Percentiles rank a stretch among this genome's conserved stretches.
These are phyloP conservation scores for Nicotiana undulata DNA, from an alignment of 257 asterid species.

Conservation along the genomic window DNA sequence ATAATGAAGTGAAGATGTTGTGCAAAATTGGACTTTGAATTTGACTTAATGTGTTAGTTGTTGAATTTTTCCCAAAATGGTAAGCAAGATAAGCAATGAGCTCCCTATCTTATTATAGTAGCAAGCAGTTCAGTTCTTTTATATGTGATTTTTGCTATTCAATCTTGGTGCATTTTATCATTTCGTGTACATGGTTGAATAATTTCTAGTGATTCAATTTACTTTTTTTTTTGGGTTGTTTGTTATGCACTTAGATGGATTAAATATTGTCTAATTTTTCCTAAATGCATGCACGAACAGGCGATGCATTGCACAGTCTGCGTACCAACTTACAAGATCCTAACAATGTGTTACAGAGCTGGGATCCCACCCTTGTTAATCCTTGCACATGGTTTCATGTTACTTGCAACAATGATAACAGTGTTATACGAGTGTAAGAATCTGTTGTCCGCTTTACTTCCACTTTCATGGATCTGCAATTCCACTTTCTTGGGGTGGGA, in stretches of 20 bases:
- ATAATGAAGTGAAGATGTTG: background rate
- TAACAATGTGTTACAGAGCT: slow-evolving; percentile 89
- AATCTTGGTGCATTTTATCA: background rate
- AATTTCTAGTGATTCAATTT: background rate
- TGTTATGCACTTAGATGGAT: background rate
- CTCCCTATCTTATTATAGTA: background rate
- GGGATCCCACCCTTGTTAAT: slow-evolving; percentile 99
- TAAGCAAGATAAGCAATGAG: background rate
- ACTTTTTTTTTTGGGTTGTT: background rate
- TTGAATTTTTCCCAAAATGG: slow-evolving; percentile 4
- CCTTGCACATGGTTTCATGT: slow-evolving; percentile 99
- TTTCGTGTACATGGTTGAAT: background rate
- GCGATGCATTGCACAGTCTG: slow-evolving; percentile 90
- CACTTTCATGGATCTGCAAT: background rate
- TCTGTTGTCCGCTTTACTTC: background rate
- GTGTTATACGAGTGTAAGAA: slow-evolving; percentile 94
- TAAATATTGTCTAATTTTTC: background rate
- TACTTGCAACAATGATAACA: slow-evolving; percentile 95
- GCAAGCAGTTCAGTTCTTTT: background rate
- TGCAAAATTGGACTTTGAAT: background rate
- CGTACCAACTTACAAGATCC: slow-evolving; percentile 80
- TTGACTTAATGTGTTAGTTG: background rate
- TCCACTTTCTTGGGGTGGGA: background rate
- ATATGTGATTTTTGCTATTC: background rate
- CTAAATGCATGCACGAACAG: slow-evolving; percentile 28